phyloP scores from a whole-genome alignment of 306 rosid species.

The Morella rubra region DNA sequence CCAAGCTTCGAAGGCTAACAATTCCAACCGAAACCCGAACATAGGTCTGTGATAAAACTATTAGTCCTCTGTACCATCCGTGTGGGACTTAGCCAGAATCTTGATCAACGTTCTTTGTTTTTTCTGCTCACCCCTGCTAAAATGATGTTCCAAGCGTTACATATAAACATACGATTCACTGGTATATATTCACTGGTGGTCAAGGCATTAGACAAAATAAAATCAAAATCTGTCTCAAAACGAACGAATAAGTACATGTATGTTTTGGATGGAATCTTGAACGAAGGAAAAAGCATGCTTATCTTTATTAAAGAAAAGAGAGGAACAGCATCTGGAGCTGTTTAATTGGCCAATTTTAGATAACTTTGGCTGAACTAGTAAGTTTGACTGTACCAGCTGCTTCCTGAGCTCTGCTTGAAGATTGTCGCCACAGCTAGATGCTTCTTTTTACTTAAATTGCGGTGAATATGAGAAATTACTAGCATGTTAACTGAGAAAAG shows the following conservation, averaged over 20 bases:
- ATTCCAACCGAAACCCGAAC: neutral
- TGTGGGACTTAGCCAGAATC: constrained; percentile 22
- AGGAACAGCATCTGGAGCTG: neutral
- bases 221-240: too few species aligned
- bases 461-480: neutral
- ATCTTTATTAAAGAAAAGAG: neutral
- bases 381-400: too few species aligned
- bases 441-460: neutral
- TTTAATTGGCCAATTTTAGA: neutral
- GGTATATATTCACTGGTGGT: too few species aligned
- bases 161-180: too few species aligned
- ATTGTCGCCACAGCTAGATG: neutral
- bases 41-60: neutral
- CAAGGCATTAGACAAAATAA: too few species aligned
- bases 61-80: neutral
- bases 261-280: neutral
- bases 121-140: neutral
- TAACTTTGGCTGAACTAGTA: neutral
- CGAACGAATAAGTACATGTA: too few species aligned
- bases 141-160: too few species aligned
- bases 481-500: neutral
- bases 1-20: too few species aligned
- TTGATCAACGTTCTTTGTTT: constrained; percentile 10
- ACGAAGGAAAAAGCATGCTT: neutral
- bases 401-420: neutral